Evolutionary conservation across 1,284 basidiomycete genomes (phyloP).

Genomic region (Rhodotorula sp.): DNA sequence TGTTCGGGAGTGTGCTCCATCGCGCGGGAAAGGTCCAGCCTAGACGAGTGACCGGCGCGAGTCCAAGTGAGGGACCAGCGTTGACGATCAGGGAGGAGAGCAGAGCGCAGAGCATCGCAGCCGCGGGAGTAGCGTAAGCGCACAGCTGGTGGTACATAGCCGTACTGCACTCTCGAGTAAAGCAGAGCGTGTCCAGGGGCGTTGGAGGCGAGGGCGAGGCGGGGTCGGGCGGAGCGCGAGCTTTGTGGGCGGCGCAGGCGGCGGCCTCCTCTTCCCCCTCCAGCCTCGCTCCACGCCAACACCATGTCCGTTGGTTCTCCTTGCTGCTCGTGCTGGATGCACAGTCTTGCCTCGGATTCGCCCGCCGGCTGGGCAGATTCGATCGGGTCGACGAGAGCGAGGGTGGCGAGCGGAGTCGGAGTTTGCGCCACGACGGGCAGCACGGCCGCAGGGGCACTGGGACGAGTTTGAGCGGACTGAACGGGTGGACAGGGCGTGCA

Average conservation of each 20-base stretch:
- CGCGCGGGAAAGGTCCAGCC: too few species aligned
- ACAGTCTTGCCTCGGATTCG: neutral
- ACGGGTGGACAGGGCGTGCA: neutral
- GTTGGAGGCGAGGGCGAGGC: neutral
- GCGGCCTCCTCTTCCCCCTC: conserved; percentile 1
- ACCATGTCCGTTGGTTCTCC: conserved; percentile 18
- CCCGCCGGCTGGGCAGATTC: neutral
- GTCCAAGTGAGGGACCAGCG: too few species aligned
- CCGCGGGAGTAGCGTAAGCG: too few species aligned
- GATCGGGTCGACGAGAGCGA: neutral
- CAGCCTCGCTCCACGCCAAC: conserved; percentile 20
- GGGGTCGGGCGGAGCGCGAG: conserved; percentile 1
- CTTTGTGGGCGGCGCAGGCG: neutral
- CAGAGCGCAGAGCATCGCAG: too few species aligned
- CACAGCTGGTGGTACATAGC: too few species aligned
- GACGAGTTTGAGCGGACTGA: too few species aligned
- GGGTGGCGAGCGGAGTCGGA: neutral
- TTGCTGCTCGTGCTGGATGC: neutral
- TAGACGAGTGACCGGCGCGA: too few species aligned
- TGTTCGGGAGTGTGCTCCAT: too few species aligned
- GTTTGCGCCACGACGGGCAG: neutral
- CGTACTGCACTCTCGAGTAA: too few species aligned
- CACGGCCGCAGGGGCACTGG: neutral
- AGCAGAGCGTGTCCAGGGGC: neutral
- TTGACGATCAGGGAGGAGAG: too few species aligned